phyloP scores from a whole-genome alignment of 495 filamentous ascomycete species.

The Penicillium cinerascens region DNA sequence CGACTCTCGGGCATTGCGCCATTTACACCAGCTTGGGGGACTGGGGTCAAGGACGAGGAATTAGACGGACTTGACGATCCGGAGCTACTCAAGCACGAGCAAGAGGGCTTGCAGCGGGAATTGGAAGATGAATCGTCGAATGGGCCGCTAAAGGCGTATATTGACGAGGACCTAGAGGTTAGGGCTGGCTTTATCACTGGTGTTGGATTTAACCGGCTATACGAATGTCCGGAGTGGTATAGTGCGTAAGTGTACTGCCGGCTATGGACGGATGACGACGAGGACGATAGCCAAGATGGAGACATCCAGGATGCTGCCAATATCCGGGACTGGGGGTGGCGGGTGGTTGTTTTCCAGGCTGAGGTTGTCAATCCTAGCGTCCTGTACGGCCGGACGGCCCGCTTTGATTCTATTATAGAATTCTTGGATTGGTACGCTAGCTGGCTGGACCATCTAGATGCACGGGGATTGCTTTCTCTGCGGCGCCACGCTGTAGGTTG shows the following conservation, averaged over 20 bases:
- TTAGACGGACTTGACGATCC: neutral
- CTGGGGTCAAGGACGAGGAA: neutral
- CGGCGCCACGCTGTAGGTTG: neutral
- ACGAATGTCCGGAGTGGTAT: neutral
- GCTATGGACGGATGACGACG: neutral
- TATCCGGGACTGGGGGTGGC: conserved; percentile 4
- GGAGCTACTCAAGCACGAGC: conserved; percentile 1
- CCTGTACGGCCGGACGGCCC: conserved; percentile 3
- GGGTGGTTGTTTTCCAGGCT: conserved; percentile 6
- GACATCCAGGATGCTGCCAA: conserved; percentile 5
- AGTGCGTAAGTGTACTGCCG: conserved; percentile 5
- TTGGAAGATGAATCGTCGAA: conserved; percentile 1
- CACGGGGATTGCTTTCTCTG: neutral
- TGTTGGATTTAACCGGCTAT: neutral
- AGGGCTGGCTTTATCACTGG: conserved; percentile 2
- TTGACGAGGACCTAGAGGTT: neutral
- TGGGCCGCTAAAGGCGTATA: neutral
- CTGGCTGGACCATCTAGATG: conserved; percentile 7
- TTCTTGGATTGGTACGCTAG: conserved; percentile 10
- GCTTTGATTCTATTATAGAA: conserved; percentile 9
- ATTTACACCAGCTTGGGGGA: neutral
- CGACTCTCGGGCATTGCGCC: neutral
- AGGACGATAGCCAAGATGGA: neutral
- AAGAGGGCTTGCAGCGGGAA: neutral
- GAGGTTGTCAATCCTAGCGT: conserved; percentile 4